Percentiles rank a stretch among this genome's conserved stretches.
Evolutionary conservation across 176 grass and related monocot genomes (phyloP).

Genomic region (Elaeis guineensis): DNA sequence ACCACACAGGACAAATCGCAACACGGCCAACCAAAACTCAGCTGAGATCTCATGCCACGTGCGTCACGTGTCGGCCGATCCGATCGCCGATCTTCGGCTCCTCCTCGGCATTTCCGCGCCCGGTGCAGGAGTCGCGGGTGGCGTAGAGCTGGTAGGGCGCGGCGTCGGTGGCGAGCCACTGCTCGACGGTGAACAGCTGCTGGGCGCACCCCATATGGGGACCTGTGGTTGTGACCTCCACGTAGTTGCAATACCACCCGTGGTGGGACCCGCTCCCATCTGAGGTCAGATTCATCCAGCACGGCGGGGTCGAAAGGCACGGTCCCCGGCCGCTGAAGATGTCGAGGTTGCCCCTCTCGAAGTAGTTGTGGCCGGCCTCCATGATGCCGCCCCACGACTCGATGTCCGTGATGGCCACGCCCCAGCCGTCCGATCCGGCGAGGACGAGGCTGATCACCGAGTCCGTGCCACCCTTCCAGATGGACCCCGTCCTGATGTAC

Average conservation of each 20-base stretch:
- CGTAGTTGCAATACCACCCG: conserved; percentile 97
- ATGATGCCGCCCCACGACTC: conserved; percentile 69
- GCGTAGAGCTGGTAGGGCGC: conserved; percentile 59
- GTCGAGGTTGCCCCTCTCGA: conserved; percentile 91
- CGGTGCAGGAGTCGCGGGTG: conserved; percentile 33
- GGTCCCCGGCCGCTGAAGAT: conserved; percentile 96
- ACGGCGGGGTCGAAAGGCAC: conserved; percentile 41
- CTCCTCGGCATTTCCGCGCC: conserved; percentile 3
- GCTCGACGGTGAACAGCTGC: conserved; percentile 71
- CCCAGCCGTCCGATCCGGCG: conserved; percentile 26
- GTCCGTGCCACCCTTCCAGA: conserved; percentile 72
- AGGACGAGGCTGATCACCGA: conserved; percentile 67
- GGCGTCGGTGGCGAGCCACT: conserved; percentile 76
- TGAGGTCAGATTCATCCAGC: conserved; percentile 53
- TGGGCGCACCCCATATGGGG: conserved; percentile 62
- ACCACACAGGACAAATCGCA: too few species aligned
- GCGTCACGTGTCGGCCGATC: not conserved
- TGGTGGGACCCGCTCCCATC: conserved; percentile 67
- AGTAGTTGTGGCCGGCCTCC: conserved; percentile 62
- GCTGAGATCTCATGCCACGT: too few species aligned
- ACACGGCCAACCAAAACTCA: too few species aligned
- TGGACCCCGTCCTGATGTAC: conserved; percentile 74
- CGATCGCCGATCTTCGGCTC: conserved; percentile 1
- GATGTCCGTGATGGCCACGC: conserved; percentile 56
- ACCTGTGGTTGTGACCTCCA: conserved; percentile 70